phyloP scores from a whole-genome alignment of 75 land plant genomes.

The Chamaecyparis obtusa region DNA sequence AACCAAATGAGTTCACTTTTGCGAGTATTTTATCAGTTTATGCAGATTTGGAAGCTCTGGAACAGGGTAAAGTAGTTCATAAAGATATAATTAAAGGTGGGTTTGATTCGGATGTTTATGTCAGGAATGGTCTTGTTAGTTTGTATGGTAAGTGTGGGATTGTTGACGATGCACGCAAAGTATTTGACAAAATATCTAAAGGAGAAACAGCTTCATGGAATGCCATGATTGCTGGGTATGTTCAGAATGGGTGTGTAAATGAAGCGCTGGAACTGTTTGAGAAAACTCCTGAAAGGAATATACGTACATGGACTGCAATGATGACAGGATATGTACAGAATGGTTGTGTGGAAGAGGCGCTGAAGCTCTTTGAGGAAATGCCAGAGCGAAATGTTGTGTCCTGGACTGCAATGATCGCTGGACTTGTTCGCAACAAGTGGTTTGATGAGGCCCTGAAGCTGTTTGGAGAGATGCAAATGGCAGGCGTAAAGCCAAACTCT shows the following conservation, averaged over 20 bases:
- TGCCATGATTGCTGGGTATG: slow-evolving; percentile 34
- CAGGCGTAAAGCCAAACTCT: slow-evolving; percentile 10
- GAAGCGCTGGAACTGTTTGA: not conserved
- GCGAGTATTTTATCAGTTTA: too few species aligned
- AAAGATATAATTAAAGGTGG: slow-evolving; percentile 12
- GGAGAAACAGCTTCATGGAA: slow-evolving; percentile 33
- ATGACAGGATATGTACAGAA: slow-evolving; percentile 8
- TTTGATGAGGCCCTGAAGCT: slow-evolving; percentile 9
- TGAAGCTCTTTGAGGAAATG: slow-evolving; percentile 16
- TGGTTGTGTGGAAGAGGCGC: slow-evolving; percentile 1
- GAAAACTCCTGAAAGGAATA: not conserved
- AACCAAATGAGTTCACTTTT: too few species aligned
- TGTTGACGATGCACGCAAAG: slow-evolving; percentile 14
- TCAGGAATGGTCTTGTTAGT: slow-evolving; percentile 27
- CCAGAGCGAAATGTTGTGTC: slow-evolving; percentile 10
- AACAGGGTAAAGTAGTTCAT: slow-evolving; percentile 19
- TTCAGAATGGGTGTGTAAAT: slow-evolving; percentile 13
- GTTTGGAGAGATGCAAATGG: slow-evolving; percentile 1
- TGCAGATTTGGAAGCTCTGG: slow-evolving; percentile 4
- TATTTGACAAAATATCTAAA: slow-evolving; percentile 24
- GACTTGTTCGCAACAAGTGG: not conserved
- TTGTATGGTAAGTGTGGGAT: slow-evolving; percentile 30
- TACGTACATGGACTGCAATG: slow-evolving; percentile 12
- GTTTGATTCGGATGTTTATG: slow-evolving; percentile 6
- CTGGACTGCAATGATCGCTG: slow-evolving; percentile 11